A percentile compares a stretch with the other conserved stretches of the same genome.
phyloP scores from a whole-genome alignment of 73 alveolate species.

The Symbiodinium natans region DNA sequence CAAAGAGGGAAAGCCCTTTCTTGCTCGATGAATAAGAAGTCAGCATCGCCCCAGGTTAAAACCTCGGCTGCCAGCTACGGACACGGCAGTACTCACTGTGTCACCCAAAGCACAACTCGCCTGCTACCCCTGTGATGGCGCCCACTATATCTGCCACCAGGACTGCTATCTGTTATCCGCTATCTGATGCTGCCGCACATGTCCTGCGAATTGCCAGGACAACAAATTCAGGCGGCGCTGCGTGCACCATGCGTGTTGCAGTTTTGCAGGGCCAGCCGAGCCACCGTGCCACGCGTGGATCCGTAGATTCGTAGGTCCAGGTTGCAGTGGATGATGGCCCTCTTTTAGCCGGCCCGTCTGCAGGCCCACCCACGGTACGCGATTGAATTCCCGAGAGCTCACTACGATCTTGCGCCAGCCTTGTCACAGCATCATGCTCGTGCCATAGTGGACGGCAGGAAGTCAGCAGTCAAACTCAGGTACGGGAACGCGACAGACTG shows the following conservation, averaged over 20 bases:
- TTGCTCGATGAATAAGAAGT: too few relatives aligned
- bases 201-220: neutral
- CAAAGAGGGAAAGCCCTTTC: too few relatives aligned
- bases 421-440: too few relatives aligned
- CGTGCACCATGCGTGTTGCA: too few relatives aligned
- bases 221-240: slow-evolving; percentile 4
- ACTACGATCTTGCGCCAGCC: slow-evolving; percentile 37
- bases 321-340: too few relatives aligned
- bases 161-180: neutral
- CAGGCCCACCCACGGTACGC: slow-evolving; percentile 84
- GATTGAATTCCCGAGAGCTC: slow-evolving; percentile 55
- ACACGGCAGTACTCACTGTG: slow-evolving; percentile 70
- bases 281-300: too few relatives aligned
- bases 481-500: neutral
- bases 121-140: slow-evolving; percentile 30
- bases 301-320: too few relatives aligned
- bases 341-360: too few relatives aligned
- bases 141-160: slow-evolving; percentile 58
- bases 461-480: neutral
- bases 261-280: too few relatives aligned
- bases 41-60: slow-evolving; percentile 45
- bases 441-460: too few relatives aligned
- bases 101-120: slow-evolving; percentile 77
- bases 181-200: neutral
- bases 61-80: slow-evolving; percentile 44